A percentile compares a stretch with the other conserved stretches of the same genome.
Conservation (phyloP, 192 early-diverging fungal species). For the Phycomyces nitens region DNA sequence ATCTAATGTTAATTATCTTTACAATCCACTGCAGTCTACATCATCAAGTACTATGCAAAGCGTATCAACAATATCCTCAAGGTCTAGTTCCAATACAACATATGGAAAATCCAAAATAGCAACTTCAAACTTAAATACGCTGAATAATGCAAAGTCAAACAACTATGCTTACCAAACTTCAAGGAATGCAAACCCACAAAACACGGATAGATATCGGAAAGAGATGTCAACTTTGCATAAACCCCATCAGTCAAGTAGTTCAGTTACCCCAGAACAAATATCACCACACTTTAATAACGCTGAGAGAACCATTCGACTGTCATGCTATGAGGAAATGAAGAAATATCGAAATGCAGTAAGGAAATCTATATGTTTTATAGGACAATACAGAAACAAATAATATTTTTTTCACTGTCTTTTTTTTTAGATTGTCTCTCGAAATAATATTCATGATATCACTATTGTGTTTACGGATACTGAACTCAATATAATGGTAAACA, state of each 20-base stretch:
- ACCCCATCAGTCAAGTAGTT: neutral
- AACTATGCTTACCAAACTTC: neutral
- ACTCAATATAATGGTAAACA: slow-evolving; percentile 16
- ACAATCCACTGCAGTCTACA: too few species aligned
- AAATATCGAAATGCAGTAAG: neutral
- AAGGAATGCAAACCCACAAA: neutral
- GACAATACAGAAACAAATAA: neutral
- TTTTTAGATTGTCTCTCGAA: slow-evolving; percentile 4
- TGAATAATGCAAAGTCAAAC: too few species aligned
- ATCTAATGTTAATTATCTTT: too few species aligned
- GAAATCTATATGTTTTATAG: neutral
- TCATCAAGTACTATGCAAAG: too few species aligned
- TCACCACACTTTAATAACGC: too few species aligned
- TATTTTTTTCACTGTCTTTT: neutral
- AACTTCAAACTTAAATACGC: too few species aligned
- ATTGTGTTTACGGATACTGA: slow-evolving; percentile 21
- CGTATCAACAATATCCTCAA: too few species aligned
- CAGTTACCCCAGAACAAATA: neutral
- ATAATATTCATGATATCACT: neutral
- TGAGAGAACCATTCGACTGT: too few species aligned
- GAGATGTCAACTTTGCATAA: too few species aligned
- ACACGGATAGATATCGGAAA: slow-evolving; percentile 2
- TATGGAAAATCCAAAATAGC: too few species aligned
- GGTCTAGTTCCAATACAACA: too few species aligned
- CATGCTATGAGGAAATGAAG: neutral